A percentile compares a stretch with the other conserved stretches of the same genome.
Conservation (phyloP, 2,329 filamentous ascomycete species). For the Beauveria sp. region DNA sequence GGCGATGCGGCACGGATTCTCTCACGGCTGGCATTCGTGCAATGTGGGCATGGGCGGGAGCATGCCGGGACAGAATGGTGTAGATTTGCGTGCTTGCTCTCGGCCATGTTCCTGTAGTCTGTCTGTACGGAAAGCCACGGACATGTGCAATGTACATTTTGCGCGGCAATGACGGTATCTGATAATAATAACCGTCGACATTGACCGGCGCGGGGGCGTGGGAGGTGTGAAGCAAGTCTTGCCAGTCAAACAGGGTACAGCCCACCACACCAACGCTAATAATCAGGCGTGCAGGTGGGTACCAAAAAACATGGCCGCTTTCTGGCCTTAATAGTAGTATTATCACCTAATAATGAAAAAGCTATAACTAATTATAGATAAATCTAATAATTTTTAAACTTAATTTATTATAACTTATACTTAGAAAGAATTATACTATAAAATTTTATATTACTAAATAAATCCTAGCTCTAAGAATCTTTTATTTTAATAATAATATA, state of each 20-base stretch:
- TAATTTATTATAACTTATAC: too few relatives aligned
- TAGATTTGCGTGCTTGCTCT: not conserved
- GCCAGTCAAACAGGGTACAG: not conserved
- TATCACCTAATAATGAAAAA: too few relatives aligned
- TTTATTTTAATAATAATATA: too few relatives aligned
- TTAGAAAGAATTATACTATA: too few relatives aligned
- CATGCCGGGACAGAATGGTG: not conserved
- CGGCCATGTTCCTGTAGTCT: not conserved
- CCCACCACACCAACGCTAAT: not conserved
- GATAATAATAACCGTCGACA: not conserved
- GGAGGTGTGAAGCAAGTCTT: not conserved
- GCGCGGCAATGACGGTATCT: not conserved
- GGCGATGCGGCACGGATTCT: not conserved
- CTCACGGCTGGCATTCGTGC: not conserved
- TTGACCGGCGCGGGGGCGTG: not conserved
- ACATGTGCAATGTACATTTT: not conserved
- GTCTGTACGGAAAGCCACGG: too few relatives aligned
- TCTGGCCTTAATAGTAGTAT: too few relatives aligned
- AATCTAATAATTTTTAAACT: too few relatives aligned
- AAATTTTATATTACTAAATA: too few relatives aligned
- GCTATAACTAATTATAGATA: too few relatives aligned
- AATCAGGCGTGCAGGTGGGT: not conserved
- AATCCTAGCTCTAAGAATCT: too few relatives aligned
- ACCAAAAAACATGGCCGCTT: too few relatives aligned
- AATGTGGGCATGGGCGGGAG: not conserved